phyloP scores from a whole-genome alignment of 345 rosid species.

The Lepidium sativum region DNA sequence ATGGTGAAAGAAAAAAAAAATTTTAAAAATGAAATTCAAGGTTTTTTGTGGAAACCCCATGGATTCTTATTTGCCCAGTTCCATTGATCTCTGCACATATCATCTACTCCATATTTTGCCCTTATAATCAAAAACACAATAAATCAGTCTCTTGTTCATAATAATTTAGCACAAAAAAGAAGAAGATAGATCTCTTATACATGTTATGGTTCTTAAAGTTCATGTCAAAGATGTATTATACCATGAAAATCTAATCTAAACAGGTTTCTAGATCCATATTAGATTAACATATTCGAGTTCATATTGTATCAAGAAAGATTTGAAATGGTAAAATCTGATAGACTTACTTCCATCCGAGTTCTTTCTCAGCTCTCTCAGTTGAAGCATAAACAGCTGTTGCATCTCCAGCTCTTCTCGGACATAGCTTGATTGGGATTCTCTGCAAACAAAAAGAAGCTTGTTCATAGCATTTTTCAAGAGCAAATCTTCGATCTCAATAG shows the following conservation, averaged over 20 bases:
- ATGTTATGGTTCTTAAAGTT: not conserved
- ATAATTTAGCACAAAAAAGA: not conserved
- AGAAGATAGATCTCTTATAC: not conserved
- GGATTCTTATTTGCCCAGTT: conserved; percentile 85
- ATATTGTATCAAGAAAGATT: not conserved
- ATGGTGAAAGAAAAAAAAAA: not conserved
- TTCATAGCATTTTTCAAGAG: not conserved
- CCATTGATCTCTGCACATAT: conserved; percentile 98
- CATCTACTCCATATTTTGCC: conserved; percentile 80
- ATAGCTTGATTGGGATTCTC: conserved; percentile 76
- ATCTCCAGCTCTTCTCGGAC: conserved; percentile 89
- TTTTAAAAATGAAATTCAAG: not conserved
- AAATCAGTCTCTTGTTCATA: not conserved
- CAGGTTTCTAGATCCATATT: too few species aligned
- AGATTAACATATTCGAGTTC: not conserved
- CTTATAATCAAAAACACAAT: conserved; percentile 30
- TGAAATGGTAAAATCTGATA: not conserved
- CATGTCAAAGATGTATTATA: not conserved
- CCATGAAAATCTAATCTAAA: not conserved
- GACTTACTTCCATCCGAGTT: conserved; percentile 92
- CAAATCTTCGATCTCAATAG: not conserved
- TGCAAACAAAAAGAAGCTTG: conserved; percentile 17
- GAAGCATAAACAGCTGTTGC: conserved; percentile 87
- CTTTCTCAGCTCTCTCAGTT: conserved; percentile 61
- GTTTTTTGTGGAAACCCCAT: conserved; percentile 70